Evolutionary conservation across 2,329 filamentous ascomycete species (phyloP).

Genomic region (Alternaria novae-zelandiae): DNA sequence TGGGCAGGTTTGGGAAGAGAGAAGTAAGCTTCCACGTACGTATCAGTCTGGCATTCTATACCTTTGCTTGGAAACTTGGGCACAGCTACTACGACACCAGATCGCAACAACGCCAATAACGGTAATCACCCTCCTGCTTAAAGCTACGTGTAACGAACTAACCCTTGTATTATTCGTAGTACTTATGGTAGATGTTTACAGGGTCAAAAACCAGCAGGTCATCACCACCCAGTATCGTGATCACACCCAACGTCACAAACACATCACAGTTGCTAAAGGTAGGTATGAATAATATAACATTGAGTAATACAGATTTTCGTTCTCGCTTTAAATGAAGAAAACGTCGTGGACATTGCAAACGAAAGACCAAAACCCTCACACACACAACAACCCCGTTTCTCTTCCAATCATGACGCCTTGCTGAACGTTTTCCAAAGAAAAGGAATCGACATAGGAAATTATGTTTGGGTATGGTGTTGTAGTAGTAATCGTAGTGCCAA

Average conservation of each 20-base stretch:
- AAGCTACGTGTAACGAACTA: too few relatives aligned
- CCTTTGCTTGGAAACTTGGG: too few relatives aligned
- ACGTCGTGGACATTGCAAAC: background rate
- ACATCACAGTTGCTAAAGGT: background rate
- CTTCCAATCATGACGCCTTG: slow-evolving; percentile 1
- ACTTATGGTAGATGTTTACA: too few relatives aligned
- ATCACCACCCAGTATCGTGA: too few relatives aligned
- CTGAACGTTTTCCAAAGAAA: background rate
- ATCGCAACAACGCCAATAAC: too few relatives aligned
- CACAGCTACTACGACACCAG: too few relatives aligned
- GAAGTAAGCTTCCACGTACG: background rate
- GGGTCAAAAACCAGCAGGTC: background rate
- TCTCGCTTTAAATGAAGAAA: background rate
- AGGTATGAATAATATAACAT: background rate
- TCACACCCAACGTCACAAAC: too few relatives aligned
- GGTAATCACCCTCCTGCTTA: too few relatives aligned
- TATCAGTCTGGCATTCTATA: too few relatives aligned
- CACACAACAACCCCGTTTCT: background rate
- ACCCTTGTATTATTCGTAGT: too few relatives aligned
- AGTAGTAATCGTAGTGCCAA: background rate
- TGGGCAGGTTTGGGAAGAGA: background rate
- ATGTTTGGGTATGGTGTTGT: background rate
- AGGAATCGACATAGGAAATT: background rate
- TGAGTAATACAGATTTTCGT: background rate
- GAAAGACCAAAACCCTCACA: background rate